Evolutionary conservation across 345 rosid genomes (phyloP).

Genomic region (Litchi chinensis): DNA sequence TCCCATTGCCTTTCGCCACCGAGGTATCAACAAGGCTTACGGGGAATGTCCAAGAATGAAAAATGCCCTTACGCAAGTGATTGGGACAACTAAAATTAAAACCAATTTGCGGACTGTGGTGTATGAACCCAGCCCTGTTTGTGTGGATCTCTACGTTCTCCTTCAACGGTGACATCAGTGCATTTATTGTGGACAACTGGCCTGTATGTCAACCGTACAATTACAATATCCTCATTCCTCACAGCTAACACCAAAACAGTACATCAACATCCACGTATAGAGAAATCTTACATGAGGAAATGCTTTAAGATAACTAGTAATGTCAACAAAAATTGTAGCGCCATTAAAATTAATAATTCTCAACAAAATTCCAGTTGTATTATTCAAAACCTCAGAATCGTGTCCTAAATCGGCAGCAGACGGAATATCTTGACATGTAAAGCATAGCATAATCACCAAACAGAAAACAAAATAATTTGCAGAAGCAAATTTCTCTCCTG

Average conservation of each 20-base stretch:
- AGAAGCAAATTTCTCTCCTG: constrained; percentile 22
- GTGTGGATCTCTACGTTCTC: too few relatives aligned
- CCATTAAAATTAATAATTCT: constrained; percentile 5
- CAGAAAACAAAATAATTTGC: constrained; percentile 15
- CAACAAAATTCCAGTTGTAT: constrained; percentile 32
- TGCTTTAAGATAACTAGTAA: background rate
- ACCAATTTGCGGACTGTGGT: too few relatives aligned
- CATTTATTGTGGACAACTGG: too few relatives aligned
- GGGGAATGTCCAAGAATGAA: too few relatives aligned
- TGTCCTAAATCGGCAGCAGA: constrained; percentile 21
- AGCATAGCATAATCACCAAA: constrained; percentile 17
- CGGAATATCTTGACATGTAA: constrained; percentile 19
- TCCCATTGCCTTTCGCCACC: too few relatives aligned
- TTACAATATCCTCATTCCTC: too few relatives aligned
- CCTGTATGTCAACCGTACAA: background rate
- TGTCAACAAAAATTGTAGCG: background rate
- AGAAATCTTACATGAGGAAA: background rate
- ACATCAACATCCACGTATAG: background rate
- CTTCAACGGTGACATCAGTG: too few relatives aligned
- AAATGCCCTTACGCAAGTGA: too few relatives aligned
- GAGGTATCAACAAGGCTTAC: too few relatives aligned
- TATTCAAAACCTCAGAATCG: constrained; percentile 33
- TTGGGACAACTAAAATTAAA: too few relatives aligned
- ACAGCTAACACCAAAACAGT: too few relatives aligned
- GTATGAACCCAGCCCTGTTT: too few relatives aligned